These are phyloP conservation scores for Chrysopogon serrulatus DNA, from an alignment of 176 grass and related monocot species.

Conservation along the genomic window DNA sequence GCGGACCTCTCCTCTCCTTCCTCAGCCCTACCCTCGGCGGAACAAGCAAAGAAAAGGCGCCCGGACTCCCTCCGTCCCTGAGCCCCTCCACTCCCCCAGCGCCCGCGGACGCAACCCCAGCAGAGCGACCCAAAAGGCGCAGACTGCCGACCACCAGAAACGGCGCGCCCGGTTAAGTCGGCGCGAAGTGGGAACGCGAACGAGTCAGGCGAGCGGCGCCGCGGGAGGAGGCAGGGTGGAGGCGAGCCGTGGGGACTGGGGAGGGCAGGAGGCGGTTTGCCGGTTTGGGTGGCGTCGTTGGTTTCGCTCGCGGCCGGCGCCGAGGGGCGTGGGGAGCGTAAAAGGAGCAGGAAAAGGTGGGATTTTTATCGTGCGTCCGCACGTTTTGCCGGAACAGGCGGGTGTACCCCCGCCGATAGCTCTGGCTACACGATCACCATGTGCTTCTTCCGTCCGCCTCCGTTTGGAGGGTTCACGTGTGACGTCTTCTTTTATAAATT, in stretches of 20 bases:
- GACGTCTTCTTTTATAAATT: not conserved
- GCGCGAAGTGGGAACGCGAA: not conserved
- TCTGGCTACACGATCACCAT: not conserved
- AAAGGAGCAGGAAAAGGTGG: not conserved
- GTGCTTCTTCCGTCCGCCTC: not conserved
- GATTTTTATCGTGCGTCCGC: constrained; percentile 11
- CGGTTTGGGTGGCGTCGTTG: constrained; percentile 40
- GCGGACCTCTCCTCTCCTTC: not conserved
- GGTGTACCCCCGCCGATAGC: not conserved
- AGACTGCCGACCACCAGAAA: not conserved
- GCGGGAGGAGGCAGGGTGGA: not conserved
- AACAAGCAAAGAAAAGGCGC: not conserved
- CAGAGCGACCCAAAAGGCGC: not conserved
- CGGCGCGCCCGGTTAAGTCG: constrained; percentile 8
- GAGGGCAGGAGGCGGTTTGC: not conserved
- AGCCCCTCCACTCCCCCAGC: not conserved
- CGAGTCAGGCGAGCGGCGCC: not conserved
- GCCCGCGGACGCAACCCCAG: not conserved
- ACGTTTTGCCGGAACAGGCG: not conserved
- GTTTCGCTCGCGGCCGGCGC: constrained; percentile 32
- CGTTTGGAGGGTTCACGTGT: not conserved
- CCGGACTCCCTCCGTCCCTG: not conserved
- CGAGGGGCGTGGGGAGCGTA: not conserved
- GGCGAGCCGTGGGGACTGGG: not conserved
- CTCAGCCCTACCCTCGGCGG: not conserved